phyloP scores from a whole-genome alignment of 1,284 basidiomycete species.

The Pseudozyma sp. region DNA sequence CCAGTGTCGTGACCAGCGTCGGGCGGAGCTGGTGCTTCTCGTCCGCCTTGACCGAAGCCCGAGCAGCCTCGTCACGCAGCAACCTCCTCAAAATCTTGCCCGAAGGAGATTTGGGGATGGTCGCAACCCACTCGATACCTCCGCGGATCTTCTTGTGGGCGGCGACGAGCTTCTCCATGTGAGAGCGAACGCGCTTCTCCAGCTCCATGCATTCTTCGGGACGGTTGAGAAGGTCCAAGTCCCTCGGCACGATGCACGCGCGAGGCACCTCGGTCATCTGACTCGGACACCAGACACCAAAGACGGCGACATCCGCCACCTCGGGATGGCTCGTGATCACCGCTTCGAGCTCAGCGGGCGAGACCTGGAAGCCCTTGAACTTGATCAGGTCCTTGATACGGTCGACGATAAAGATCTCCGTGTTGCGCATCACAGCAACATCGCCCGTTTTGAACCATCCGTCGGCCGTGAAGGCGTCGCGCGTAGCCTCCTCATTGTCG shows the following conservation, averaged over 20 bases:
- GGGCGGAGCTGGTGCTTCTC: constrained; percentile 29
- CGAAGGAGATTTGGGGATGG: constrained; percentile 61
- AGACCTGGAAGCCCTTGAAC: constrained; percentile 60
- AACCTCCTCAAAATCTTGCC: constrained; percentile 64
- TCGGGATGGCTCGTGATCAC: constrained; percentile 46
- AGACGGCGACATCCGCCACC: constrained; percentile 49
- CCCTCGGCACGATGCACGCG: constrained; percentile 65
- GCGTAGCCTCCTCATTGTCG: constrained; percentile 39
- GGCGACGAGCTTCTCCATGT: constrained; percentile 59
- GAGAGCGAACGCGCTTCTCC: constrained; percentile 34
- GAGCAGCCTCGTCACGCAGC: constrained; percentile 41
- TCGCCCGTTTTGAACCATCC: constrained; percentile 60
- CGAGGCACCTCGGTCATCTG: constrained; percentile 61
- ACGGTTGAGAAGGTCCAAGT: constrained; percentile 46
- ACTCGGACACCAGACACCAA: constrained; percentile 33
- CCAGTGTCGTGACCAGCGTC: constrained; percentile 20
- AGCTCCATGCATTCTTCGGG: constrained; percentile 62
- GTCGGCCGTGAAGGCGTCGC: constrained; percentile 49
- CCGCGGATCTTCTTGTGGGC: constrained; percentile 69
- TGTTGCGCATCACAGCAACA: constrained; percentile 54
- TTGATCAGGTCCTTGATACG: constrained; percentile 59
- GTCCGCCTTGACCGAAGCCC: constrained; percentile 31
- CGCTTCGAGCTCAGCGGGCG: constrained; percentile 57
- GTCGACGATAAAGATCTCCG: constrained; percentile 60
- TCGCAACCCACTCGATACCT: constrained; percentile 59